These are phyloP conservation scores for Nakazawaea wyomingensis DNA, from an alignment of 805 yeast species.

Conservation along the genomic window DNA sequence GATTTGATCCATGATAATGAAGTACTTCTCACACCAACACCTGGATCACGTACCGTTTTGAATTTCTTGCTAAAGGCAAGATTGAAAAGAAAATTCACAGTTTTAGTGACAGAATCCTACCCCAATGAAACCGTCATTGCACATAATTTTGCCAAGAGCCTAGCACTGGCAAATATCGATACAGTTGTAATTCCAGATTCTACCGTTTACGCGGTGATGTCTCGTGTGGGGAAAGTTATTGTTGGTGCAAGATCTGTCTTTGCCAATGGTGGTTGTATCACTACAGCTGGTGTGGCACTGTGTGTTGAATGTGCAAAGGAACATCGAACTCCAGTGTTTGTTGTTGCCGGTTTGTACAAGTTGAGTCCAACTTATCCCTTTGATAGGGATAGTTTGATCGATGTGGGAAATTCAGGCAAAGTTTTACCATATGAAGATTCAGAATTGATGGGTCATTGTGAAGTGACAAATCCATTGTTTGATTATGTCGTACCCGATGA, in stretches of 20 bases:
- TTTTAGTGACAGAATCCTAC: slow-evolving; percentile 83
- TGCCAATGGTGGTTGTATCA: slow-evolving; percentile 92
- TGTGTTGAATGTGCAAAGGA: slow-evolving; percentile 96
- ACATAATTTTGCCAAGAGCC: slow-evolving; percentile 70
- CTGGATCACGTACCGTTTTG: slow-evolving; percentile 82
- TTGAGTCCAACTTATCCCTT: slow-evolving; percentile 90
- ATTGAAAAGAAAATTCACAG: slow-evolving; percentile 85
- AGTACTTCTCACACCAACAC: slow-evolving; percentile 85
- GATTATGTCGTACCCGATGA: slow-evolving; percentile 93
- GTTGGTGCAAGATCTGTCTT: slow-evolving; percentile 90
- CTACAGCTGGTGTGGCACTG: slow-evolving; percentile 85
- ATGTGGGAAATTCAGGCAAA: slow-evolving; percentile 90
- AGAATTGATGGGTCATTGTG: slow-evolving; percentile 63
- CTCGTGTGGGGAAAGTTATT: slow-evolving; percentile 93
- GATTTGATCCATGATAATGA: slow-evolving; percentile 94
- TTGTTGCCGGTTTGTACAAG: slow-evolving; percentile 91
- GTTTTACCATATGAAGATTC: slow-evolving; percentile 74
- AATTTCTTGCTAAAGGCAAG: slow-evolving; percentile 84
- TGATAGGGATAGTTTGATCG: slow-evolving; percentile 75
- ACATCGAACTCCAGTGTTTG: slow-evolving; percentile 92
- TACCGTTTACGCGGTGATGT: slow-evolving; percentile 92
- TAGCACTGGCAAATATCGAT: slow-evolving; percentile 83
- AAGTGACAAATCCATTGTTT: slow-evolving; percentile 79
- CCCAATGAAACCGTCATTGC: slow-evolving; percentile 83
- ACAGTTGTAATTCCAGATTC: slow-evolving; percentile 91